phyloP scores from a whole-genome alignment of 2,329 filamentous ascomycete genomes.

The Ascosphaera acerosa region DNA sequence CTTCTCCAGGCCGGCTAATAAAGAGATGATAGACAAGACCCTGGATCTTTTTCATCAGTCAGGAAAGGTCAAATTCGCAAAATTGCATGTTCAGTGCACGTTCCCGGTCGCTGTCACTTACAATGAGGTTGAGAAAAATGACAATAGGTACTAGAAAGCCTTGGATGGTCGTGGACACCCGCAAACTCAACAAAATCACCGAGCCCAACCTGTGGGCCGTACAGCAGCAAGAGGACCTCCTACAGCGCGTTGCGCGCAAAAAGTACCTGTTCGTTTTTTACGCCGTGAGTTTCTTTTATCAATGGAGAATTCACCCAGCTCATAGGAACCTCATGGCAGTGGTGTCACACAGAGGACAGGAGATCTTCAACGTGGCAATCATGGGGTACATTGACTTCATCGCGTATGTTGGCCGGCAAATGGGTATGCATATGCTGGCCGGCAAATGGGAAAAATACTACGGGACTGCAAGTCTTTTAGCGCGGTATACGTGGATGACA shows the following conservation, averaged over 20 bases:
- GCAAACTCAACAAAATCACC: background rate
- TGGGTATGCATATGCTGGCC: too few relatives aligned
- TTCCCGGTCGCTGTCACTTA: constrained; percentile 1
- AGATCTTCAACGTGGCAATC: background rate
- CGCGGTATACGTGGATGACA: constrained; percentile 1
- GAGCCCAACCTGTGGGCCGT: background rate
- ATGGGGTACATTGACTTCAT: background rate
- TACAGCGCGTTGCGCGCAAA: background rate
- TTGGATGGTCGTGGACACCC: background rate
- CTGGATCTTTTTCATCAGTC: background rate
- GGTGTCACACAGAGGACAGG: background rate
- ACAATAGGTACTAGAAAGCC: background rate
- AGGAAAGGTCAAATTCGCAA: background rate
- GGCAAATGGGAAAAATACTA: constrained; percentile 1
- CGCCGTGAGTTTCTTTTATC: background rate
- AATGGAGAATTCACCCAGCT: background rate
- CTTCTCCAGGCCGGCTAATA: background rate
- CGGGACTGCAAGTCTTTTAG: background rate
- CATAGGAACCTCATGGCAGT: background rate
- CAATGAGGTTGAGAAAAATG: background rate
- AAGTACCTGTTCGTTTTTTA: background rate
- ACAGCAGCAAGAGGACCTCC: background rate
- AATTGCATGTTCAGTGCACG: background rate
- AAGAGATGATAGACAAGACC: background rate
- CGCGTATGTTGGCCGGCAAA: background rate